Evolutionary conservation across 768 basidiomycete species (phyloP).

Genomic region (Candolleomyces efflorescens): DNA sequence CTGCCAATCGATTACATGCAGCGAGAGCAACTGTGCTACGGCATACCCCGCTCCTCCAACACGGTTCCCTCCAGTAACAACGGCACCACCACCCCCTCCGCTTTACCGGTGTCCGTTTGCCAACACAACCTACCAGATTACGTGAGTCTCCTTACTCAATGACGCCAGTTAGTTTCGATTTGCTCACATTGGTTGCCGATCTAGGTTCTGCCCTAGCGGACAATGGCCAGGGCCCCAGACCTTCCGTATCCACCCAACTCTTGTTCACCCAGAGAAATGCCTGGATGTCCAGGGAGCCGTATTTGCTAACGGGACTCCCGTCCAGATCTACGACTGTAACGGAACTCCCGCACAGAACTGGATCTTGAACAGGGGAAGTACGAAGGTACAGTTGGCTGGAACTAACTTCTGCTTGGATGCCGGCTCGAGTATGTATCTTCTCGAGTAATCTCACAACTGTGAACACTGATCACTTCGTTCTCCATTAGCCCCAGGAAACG

Average conservation of each 20-base stretch:
- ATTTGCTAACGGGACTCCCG: slow-evolving; percentile 28
- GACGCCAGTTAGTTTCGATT: not conserved
- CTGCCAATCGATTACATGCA: slow-evolving; percentile 18
- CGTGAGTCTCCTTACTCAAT: slow-evolving; percentile 9
- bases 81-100: slow-evolving; percentile 14
- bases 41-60: slow-evolving; percentile 22
- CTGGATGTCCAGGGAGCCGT: slow-evolving; percentile 28
- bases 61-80: slow-evolving; percentile 16
- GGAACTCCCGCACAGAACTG: slow-evolving; percentile 19
- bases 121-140: slow-evolving; percentile 16
- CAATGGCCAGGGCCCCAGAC: slow-evolving; percentile 15
- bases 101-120: slow-evolving; percentile 17
- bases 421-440: slow-evolving; percentile 11
- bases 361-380: slow-evolving; percentile 13
- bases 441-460: not conserved
- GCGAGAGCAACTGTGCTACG: slow-evolving; percentile 14
- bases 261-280: slow-evolving; percentile 21
- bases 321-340: slow-evolving; percentile 31
- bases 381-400: slow-evolving; percentile 15
- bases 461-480: not conserved
- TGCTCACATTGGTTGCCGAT: no score
- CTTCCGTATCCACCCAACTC: slow-evolving; percentile 12
- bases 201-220: slow-evolving; percentile 19
- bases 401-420: slow-evolving; percentile 21
- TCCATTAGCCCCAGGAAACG: slow-evolving; percentile 23